phyloP scores from a whole-genome alignment of 768 basidiomycete genomes.

The Hygrocybe punicea region DNA sequence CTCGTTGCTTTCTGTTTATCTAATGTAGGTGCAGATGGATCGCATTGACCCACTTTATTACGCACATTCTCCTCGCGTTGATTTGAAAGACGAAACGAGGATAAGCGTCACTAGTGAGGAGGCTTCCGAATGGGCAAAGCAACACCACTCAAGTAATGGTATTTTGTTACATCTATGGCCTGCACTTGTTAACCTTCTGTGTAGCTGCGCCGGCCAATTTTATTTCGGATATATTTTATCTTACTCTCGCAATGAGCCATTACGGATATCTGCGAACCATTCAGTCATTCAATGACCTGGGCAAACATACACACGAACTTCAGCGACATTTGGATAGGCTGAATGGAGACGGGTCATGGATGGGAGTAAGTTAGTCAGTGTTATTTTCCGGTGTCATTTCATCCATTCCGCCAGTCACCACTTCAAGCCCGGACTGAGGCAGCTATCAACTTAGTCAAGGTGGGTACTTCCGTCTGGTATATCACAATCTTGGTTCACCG shows the following conservation, averaged over 20 bases:
- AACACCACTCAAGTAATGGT: slow-evolving; percentile 48
- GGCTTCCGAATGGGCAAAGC: slow-evolving; percentile 65
- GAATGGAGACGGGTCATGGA: slow-evolving; percentile 77
- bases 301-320: slow-evolving; percentile 72
- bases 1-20: background rate
- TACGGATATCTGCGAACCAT: slow-evolving; percentile 84
- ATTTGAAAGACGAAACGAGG: slow-evolving; percentile 85
- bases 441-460: slow-evolving; percentile 75
- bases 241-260: slow-evolving; percentile 83
- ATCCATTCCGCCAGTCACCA: slow-evolving; percentile 48
- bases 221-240: slow-evolving; percentile 92
- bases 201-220: slow-evolving; percentile 78
- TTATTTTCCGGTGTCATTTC: background rate
- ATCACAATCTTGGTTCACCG: background rate
- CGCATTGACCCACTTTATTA: slow-evolving; percentile 85
- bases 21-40: slow-evolving; percentile 59
- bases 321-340: slow-evolving; percentile 73
- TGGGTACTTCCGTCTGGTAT: slow-evolving; percentile 19
- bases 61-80: slow-evolving; percentile 65
- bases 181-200: background rate
- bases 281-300: slow-evolving; percentile 66
- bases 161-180: slow-evolving; percentile 3
- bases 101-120: slow-evolving; percentile 92
- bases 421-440: slow-evolving; percentile 74
- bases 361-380: slow-evolving; percentile 53